Conservation (phyloP, 345 rosid species). For the Euphorbia tirucalli region DNA sequence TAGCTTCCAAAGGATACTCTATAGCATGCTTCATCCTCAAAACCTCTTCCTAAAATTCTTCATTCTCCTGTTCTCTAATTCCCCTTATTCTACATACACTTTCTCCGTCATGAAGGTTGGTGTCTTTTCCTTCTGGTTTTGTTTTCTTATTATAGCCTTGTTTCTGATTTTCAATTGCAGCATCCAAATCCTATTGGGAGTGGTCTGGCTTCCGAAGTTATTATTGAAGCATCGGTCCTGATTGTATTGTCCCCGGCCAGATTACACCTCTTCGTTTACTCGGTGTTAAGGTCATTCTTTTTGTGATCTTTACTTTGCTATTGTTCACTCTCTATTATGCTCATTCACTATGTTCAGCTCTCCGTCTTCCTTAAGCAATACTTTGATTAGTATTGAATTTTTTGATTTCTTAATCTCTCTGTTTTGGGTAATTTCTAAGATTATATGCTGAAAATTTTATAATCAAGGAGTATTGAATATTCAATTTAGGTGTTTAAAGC, state of each 20-base stretch:
- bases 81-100: conserved; percentile 56
- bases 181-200: conserved; percentile 76
- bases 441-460: too few relatives aligned
- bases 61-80: conserved; percentile 57
- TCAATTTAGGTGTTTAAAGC: too few relatives aligned
- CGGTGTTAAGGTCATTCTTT: conserved; percentile 61
- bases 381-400: too few relatives aligned
- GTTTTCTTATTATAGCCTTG: not conserved
- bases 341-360: too few relatives aligned
- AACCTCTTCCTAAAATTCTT: conserved; percentile 69
- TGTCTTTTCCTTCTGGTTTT: not conserved
- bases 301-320: not conserved
- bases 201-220: too few relatives aligned
- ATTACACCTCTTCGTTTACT: conserved; percentile 67
- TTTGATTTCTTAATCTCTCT: not conserved
- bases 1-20: conserved; percentile 71
- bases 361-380: too few relatives aligned
- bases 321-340: not conserved
- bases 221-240: conserved; percentile 86
- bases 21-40: conserved; percentile 66
- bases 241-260: conserved; percentile 83
- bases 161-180: too few relatives aligned
- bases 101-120: conserved; percentile 64
- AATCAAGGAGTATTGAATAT: too few relatives aligned
- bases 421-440: not conserved